phyloP scores from a whole-genome alignment of 2,329 filamentous ascomycete species.

The Cladosporium halotolerans region DNA sequence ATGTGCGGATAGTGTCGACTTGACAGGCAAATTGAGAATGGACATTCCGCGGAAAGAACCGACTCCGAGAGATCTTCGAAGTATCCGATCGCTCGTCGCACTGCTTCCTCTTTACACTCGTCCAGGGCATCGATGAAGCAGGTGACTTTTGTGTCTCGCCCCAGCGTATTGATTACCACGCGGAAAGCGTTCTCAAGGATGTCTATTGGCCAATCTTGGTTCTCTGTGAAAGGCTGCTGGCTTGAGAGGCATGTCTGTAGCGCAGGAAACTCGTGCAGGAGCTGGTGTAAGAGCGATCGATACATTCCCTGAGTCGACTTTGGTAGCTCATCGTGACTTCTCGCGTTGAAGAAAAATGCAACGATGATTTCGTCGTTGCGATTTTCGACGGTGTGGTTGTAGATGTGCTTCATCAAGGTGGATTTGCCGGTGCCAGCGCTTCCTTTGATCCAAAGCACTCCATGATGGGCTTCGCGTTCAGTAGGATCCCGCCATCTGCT shows the following conservation, averaged over 20 bases:
- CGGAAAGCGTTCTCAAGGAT: not conserved
- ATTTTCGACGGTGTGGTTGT: not conserved
- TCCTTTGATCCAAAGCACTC: conserved; percentile 17
- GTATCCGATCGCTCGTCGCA: not conserved
- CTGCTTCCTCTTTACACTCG: not conserved
- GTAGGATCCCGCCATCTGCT: not conserved
- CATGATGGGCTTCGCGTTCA: not conserved
- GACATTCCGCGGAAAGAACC: not conserved
- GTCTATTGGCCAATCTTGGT: not conserved
- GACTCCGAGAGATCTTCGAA: not conserved
- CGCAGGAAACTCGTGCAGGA: not conserved
- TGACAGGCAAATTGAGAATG: not conserved
- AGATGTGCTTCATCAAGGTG: conserved; percentile 12
- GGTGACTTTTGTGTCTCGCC: not conserved
- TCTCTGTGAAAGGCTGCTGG: not conserved
- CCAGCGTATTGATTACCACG: not conserved
- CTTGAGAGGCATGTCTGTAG: not conserved
- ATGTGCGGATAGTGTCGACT: not conserved
- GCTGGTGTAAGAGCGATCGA: not conserved
- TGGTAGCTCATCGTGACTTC: not conserved
- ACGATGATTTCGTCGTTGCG: not conserved
- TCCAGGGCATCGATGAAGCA: not conserved
- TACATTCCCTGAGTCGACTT: conserved; percentile 1
- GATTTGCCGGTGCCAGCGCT: conserved; percentile 17
- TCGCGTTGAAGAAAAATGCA: not conserved